Evolutionary conservation across 2,329 filamentous ascomycete species (phyloP).

Genomic region (Neonectria coccinea): DNA sequence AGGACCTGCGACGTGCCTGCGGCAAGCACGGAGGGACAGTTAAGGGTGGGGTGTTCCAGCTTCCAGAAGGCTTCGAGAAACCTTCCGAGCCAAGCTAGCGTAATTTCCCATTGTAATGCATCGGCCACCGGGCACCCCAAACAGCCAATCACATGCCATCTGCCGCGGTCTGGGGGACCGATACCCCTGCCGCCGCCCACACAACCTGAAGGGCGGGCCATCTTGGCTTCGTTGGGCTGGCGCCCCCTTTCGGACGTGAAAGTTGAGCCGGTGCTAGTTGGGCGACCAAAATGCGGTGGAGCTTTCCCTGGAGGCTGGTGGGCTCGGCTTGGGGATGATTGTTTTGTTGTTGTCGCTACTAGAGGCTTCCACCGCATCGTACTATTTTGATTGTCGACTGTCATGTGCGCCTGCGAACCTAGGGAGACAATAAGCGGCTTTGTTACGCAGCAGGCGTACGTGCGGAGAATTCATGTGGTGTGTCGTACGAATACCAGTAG

Average conservation of each 20-base stretch:
- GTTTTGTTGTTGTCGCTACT: conserved; percentile 1
- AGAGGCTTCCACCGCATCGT: neutral
- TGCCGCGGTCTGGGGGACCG: conserved; percentile 7
- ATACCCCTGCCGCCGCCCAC: conserved; percentile 19
- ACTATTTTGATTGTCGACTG: conserved; percentile 31
- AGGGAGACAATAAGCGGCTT: neutral
- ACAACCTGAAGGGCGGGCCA: conserved; percentile 15
- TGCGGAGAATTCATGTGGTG: neutral
- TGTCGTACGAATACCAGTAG: neutral
- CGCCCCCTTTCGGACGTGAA: conserved; percentile 25
- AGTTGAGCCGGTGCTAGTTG: conserved; percentile 3
- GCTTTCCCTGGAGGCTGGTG: conserved; percentile 4
- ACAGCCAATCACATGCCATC: conserved; percentile 44
- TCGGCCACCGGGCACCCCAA: conserved; percentile 41
- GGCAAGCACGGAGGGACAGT: conserved; percentile 25
- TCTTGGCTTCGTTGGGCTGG: conserved; percentile 23
- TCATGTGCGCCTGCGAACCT: conserved; percentile 30
- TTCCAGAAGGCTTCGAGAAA: conserved; percentile 53
- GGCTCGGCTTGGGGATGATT: conserved; percentile 16
- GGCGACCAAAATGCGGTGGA: conserved; percentile 33
- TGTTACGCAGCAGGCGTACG: neutral
- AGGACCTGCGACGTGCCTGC: conserved; percentile 30
- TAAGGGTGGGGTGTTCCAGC: conserved; percentile 12
- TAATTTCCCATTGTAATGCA: conserved; percentile 46
- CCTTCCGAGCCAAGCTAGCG: conserved; percentile 49